A percentile compares a stretch with the other conserved stretches of the same genome.
Conservation (phyloP, 2,329 filamentous ascomycete genomes). For the Acarospora socialis region DNA sequence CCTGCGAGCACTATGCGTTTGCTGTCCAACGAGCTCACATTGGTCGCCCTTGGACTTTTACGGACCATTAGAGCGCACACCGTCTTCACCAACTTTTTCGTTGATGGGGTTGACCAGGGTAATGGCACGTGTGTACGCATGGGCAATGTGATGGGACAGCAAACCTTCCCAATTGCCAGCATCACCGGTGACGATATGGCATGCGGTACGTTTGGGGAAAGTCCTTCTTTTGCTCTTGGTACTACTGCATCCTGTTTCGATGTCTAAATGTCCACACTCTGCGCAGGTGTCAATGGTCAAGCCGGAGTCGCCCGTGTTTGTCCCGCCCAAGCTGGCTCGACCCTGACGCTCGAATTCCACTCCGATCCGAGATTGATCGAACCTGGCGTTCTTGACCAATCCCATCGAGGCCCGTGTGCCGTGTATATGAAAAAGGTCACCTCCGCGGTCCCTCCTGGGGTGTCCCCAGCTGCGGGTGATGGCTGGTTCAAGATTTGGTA, state of each 20-base stretch:
- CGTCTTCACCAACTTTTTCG: slow-evolving; percentile 47
- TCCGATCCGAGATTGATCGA: slow-evolving; percentile 41
- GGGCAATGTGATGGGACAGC: slow-evolving; percentile 37
- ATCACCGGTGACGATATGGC: slow-evolving; percentile 50
- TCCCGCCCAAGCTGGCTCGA: slow-evolving; percentile 34
- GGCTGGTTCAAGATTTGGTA: slow-evolving; percentile 74
- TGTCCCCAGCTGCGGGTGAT: slow-evolving; percentile 38
- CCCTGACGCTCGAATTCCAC: slow-evolving; percentile 54
- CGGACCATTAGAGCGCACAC: too few species aligned
- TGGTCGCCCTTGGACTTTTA: too few species aligned
- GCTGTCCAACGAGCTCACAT: too few species aligned
- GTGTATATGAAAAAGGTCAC: slow-evolving; percentile 59
- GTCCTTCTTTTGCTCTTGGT: background rate
- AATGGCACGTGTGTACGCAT: slow-evolving; percentile 60
- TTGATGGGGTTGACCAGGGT: slow-evolving; percentile 50
- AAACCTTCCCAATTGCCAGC: slow-evolving; percentile 44
- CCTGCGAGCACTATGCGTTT: too few species aligned
- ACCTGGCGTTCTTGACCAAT: slow-evolving; percentile 43
- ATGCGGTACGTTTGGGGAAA: slow-evolving; percentile 49
- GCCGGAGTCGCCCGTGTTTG: slow-evolving; percentile 36
- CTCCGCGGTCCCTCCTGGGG: too few species aligned
- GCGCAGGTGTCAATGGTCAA: slow-evolving; percentile 33
- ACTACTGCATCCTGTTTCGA: background rate
- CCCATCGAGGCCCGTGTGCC: slow-evolving; percentile 55
- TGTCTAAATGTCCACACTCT: background rate